Evolutionary conservation across 192 early-diverging fungal genomes (phyloP).

Genomic region (Polychytrium aggregatum): DNA sequence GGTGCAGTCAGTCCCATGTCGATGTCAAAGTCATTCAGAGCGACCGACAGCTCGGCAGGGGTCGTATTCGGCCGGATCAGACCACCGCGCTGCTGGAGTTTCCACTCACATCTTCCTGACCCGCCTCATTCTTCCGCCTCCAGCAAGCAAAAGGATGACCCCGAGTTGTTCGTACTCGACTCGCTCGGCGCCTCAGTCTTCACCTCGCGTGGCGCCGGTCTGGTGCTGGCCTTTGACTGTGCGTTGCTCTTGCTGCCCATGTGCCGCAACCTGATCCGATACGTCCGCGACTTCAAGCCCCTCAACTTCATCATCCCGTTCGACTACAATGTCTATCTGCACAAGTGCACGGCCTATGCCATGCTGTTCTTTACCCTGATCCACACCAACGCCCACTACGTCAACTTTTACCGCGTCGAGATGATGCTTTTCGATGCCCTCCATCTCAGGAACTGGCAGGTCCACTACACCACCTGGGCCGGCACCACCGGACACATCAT

Average conservation of each 20-base stretch:
- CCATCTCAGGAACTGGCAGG: slow-evolving; percentile 13
- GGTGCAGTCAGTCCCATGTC: not conserved
- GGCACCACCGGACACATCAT: slow-evolving; percentile 64
- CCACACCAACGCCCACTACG: slow-evolving; percentile 45
- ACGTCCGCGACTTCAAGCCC: slow-evolving; percentile 38
- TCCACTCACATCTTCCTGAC: too few relatives aligned
- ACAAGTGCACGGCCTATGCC: slow-evolving; percentile 61
- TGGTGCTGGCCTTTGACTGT: slow-evolving; percentile 41
- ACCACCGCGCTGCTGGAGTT: too few relatives aligned
- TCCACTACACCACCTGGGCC: slow-evolving; percentile 19
- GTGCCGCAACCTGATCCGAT: slow-evolving; percentile 39
- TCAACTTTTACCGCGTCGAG: slow-evolving; percentile 36
- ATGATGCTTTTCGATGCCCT: slow-evolving; percentile 4
- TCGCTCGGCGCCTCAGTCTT: slow-evolving; percentile 34
- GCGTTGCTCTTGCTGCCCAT: slow-evolving; percentile 41
- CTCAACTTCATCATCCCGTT: slow-evolving; percentile 49
- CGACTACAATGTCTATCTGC: slow-evolving; percentile 64
- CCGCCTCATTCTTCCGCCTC: too few relatives aligned
- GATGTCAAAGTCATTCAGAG: too few relatives aligned
- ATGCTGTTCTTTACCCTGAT: slow-evolving; percentile 50
- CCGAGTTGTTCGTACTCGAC: slow-evolving; percentile 35
- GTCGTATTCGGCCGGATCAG: not conserved
- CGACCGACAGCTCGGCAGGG: not conserved
- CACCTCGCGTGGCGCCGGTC: slow-evolving; percentile 44
- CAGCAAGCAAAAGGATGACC: slow-evolving; percentile 36